Percentiles rank a stretch among this genome's conserved stretches.
These are phyloP conservation scores for Penicillium fuscoglaucum DNA, from an alignment of 2,329 filamentous ascomycete species.

Conservation along the genomic window DNA sequence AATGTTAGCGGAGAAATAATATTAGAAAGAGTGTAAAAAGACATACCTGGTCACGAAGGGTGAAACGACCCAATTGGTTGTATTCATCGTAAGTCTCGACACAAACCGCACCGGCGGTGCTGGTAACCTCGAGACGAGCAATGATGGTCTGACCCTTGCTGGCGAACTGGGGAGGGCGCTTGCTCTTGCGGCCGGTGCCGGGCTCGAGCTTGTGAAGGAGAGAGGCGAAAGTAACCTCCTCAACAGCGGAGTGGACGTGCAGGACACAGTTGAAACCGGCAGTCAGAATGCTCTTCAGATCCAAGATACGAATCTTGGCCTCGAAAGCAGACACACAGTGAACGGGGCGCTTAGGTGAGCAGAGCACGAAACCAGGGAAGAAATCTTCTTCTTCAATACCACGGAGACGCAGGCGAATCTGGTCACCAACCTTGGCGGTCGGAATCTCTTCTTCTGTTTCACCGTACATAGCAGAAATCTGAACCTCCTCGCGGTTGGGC, in stretches of 20 bases:
- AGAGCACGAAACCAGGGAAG: constrained; percentile 90
- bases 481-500: constrained; percentile 83
- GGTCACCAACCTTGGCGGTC: constrained; percentile 85
- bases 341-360: constrained; percentile 88
- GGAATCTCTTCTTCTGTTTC: constrained; percentile 92
- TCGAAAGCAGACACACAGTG: constrained; percentile 89
- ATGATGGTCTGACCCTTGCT: constrained; percentile 81
- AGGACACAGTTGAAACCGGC: constrained; percentile 97
- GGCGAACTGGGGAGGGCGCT: constrained; percentile 87
- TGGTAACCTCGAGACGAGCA: constrained; percentile 82
- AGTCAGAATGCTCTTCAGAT: constrained; percentile 89
- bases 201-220: constrained; percentile 94
- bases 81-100: constrained; percentile 96
- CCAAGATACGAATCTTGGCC: constrained; percentile 92
- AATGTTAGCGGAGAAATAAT: constrained; percentile 21
- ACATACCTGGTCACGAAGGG: constrained; percentile 78
- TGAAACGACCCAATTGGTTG: constrained; percentile 88
- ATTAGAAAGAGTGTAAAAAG: neutral
- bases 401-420: constrained; percentile 86
- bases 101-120: constrained; percentile 82
- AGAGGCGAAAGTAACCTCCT: constrained; percentile 89
- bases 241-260: constrained; percentile 94
- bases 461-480: constrained; percentile 83
- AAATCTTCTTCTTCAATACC: constrained; percentile 98
- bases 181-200: constrained; percentile 89